Conservation (phyloP, 2,329 filamentous ascomycete genomes). For the Fusarium sp. region DNA sequence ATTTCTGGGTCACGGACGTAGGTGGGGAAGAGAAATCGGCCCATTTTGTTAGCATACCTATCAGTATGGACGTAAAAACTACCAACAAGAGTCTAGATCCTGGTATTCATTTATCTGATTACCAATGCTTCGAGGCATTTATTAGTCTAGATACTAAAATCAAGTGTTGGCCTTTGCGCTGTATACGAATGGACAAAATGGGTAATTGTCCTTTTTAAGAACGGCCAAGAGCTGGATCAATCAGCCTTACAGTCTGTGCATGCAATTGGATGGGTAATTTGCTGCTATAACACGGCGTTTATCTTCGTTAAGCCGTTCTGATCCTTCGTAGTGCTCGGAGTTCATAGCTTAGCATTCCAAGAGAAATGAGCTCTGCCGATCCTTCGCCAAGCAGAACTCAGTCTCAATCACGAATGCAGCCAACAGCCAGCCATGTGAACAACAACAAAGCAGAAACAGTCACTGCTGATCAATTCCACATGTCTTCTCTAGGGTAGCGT, state of each 20-base stretch:
- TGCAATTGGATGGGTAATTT: background rate
- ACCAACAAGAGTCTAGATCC: slow-evolving; percentile 12
- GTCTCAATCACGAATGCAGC: background rate
- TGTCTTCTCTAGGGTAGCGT: background rate
- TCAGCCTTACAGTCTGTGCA: background rate
- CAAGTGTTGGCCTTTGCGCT: background rate
- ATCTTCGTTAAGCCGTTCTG: background rate
- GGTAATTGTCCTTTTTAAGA: background rate
- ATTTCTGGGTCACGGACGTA: background rate
- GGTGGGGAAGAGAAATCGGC: slow-evolving; percentile 24
- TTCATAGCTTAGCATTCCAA: background rate
- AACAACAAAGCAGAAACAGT: background rate
- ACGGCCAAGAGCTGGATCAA: slow-evolving; percentile 6
- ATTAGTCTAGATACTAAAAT: background rate
- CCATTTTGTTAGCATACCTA: slow-evolving; percentile 20
- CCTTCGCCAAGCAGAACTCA: background rate
- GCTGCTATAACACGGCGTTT: background rate
- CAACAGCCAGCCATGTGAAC: background rate
- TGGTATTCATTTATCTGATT: background rate
- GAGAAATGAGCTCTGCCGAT: background rate
- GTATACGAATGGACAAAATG: background rate
- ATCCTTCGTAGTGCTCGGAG: background rate
- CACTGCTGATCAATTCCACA: background rate
- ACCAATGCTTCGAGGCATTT: background rate
- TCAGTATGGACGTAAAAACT: slow-evolving; percentile 6